A percentile compares a stretch with the other conserved stretches of the same genome.
These are phyloP conservation scores for Coleophoma eucalyptorum DNA, from an alignment of 2,329 filamentous ascomycete genomes.

Conservation along the genomic window DNA sequence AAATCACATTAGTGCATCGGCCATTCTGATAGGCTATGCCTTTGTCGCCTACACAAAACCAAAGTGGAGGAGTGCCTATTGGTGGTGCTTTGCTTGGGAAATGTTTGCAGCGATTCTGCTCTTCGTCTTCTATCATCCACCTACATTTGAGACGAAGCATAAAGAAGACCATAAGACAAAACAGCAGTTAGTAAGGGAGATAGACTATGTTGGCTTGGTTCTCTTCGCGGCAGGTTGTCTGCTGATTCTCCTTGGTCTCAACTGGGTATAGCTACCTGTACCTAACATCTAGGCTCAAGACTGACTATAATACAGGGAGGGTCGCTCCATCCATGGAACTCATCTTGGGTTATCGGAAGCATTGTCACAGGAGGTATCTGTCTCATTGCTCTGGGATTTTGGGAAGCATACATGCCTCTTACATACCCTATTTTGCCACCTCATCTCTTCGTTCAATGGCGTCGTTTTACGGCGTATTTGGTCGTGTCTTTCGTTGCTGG, in stretches of 20 bases:
- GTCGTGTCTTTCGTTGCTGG: conserved; percentile 28
- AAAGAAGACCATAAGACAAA: conserved; percentile 29
- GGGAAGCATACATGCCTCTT: conserved; percentile 22
- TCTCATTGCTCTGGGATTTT: conserved; percentile 24
- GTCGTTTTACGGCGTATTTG: conserved; percentile 26
- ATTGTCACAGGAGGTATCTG: conserved; percentile 22
- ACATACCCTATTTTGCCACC: conserved; percentile 27
- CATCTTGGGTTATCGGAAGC: conserved; percentile 16
- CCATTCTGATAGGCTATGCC: conserved; percentile 26
- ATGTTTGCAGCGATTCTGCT: conserved; percentile 21
- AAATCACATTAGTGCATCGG: conserved; percentile 27
- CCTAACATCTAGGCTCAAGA: neutral
- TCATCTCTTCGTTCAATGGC: conserved; percentile 23
- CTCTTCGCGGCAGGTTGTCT: conserved; percentile 23
- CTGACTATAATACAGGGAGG: conserved; percentile 17
- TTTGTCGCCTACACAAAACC: conserved; percentile 24
- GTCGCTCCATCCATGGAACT: conserved; percentile 22
- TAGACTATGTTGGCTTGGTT: conserved; percentile 42
- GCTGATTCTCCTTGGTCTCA: conserved; percentile 26
- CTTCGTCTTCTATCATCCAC: conserved; percentile 41
- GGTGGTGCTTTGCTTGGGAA: conserved; percentile 29
- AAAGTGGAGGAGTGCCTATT: conserved; percentile 29
- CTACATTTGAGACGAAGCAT: conserved; percentile 31
- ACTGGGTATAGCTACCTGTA: conserved; percentile 3
- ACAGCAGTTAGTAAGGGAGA: conserved; percentile 32